Evolutionary conservation across 169 alveolate genomes (phyloP), one percentile per base, ranked within the genome.

Genomic region (Cryptosporidium bovis): DNA sequence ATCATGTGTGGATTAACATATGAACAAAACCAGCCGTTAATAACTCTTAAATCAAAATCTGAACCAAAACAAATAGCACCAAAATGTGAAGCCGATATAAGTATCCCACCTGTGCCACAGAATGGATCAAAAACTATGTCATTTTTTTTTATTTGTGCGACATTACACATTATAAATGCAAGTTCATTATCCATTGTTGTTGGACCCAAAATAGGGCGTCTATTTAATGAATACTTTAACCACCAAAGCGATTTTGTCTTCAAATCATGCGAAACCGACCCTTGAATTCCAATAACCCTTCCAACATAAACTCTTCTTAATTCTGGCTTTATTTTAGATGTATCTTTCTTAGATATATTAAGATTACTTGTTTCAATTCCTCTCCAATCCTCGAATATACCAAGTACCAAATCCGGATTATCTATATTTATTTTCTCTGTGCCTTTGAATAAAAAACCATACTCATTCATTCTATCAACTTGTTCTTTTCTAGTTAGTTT

Each of bases 171-270:
- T 20, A 98, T 91, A 90, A 98, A 97, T 10, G 99, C 97, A n/a
- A 98, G 93, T 44, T 95, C 96, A 83, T 94, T 96, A 67, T 97
- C 99, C 55, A 98, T 92, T 15, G 99, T 94, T 0, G 99, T 98
- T 3, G 99, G 99, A n/a, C 99, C 99, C 31, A 98, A 91, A 66
- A 97, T 96, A 5, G 98, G 99, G 46, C 99, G 92, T 16, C 90
- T 90, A 31, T 95, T 93, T 60, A 98, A 93, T 53, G 94, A 93
- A 83, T 95, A 97, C 64, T 93, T 91, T 51, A 93, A 82, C 97
- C 97, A 95, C 96, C 96, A 94, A 10, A 90, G 64, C 15, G 77
- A 20, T 27, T 3, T 67, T 40, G 13, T 46, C 83, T 16, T 34
- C 27, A 4, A 60, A 50, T 31, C 51, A 8, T 0, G 4, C 10